These are phyloP conservation scores for Aspergillus saccharolyticus DNA, from an alignment of 495 filamentous ascomycete genomes.

Conservation along the genomic window DNA sequence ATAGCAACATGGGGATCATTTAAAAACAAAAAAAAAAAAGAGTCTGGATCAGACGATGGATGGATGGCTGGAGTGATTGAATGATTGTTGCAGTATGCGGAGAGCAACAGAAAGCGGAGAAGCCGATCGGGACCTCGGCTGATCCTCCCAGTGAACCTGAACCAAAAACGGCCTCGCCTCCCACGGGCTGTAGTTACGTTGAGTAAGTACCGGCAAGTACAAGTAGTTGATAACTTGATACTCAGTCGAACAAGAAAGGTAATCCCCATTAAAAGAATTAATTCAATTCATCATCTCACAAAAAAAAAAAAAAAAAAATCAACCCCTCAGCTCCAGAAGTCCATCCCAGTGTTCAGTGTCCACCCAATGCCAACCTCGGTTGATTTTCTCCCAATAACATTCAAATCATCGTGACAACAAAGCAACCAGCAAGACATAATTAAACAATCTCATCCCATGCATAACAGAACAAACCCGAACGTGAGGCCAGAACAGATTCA, in stretches of 20 bases:
- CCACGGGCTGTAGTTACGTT: no score
- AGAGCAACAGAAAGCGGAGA: conserved; percentile 16
- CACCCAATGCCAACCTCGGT: no score
- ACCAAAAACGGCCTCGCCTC: neutral
- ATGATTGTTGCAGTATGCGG: conserved; percentile 5
- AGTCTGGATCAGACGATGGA: neutral
- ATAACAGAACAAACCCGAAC: neutral
- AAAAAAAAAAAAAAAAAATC: no score
- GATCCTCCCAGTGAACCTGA: neutral
- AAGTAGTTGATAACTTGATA: no score
- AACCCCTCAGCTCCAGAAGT: no score
- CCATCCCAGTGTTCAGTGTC: no score
- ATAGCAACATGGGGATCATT: neutral
- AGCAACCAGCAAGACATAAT: neutral
- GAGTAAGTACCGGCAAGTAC: no score
- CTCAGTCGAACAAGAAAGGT: no score
- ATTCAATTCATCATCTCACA: no score
- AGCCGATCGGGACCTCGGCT: conserved; percentile 19
- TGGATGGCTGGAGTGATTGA: no score
- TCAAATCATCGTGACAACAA: neutral
- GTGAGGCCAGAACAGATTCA: neutral
- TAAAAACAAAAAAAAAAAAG: neutral
- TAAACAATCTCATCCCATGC: neutral
- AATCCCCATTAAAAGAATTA: no score
- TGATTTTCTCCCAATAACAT: no score